Evolutionary conservation across 2,329 filamentous ascomycete species (phyloP), one percentile per base, ranked within the genome.

Genomic region (Alternaria burnsii): DNA sequence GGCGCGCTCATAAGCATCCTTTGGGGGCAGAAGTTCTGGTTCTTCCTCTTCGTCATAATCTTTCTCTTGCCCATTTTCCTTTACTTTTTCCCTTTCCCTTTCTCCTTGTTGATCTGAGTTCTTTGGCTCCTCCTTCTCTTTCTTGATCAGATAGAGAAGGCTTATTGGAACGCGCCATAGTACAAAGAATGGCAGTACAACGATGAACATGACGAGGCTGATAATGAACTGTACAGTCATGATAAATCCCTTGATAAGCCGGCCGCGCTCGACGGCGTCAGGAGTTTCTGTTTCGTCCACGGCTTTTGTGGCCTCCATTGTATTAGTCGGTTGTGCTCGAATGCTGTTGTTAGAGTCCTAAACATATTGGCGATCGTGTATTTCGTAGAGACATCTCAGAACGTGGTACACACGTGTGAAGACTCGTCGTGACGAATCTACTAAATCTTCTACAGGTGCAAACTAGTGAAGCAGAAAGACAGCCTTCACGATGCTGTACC

Each of bases 151-250:
- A 30, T 50, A 50, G 14, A 63, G 46, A 7, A 55, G n/a, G 38
- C 24, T 32, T 22, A 59, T 28, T 8, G 44, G 28, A 12, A 52
- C 7, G 16, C 59, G 59, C 59, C 55, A 62, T 22, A 36, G 3
- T 3, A 22, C 4, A 40, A 64, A 55, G 47, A 62, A 9, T 6
- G 59, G 62, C 3, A 52, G n/a, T 8, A 22, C 24, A 28, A 55
- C 11, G 28, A 44, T n/a, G 34, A 52, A 57, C 32, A 62, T 5
- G 28, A 52, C 0, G 1, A 55, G 48, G 5, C 52, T 40, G 12
- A 32, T 30, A 20, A 56, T 30, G 8, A 62, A 28, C 22, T 52
- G 46, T 26, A 60, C 1, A 10, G 36, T 32, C 20, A 12, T 43
- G 14, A 12, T 11, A 10, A 48, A 14, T 9, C 36, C 43, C 5